Percentiles rank a stretch among this genome's conserved stretches.
phyloP scores from a whole-genome alignment of 345 rosid species.

The Moricandia arvensis region DNA sequence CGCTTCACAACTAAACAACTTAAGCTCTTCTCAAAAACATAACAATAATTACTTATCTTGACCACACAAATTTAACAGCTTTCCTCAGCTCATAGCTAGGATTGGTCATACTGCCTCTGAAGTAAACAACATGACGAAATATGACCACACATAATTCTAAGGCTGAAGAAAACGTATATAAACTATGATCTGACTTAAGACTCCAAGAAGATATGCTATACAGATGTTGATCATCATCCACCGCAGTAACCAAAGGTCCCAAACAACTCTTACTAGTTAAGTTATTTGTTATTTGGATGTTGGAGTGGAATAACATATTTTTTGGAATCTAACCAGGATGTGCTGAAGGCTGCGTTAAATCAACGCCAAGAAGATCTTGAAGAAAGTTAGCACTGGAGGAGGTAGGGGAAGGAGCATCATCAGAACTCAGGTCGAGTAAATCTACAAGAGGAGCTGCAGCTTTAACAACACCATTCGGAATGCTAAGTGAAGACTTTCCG shows the following conservation, averaged over 20 bases:
- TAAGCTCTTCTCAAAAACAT: background rate
- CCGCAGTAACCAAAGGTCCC: background rate
- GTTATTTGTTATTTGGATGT: background rate
- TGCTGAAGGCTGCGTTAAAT: constrained; percentile 55
- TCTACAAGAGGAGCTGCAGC: constrained; percentile 83
- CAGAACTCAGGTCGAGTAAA: constrained; percentile 81
- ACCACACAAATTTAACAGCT: background rate
- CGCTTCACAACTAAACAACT: constrained; percentile 15
- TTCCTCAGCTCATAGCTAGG: constrained; percentile 1
- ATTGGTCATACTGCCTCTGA: constrained; percentile 6
- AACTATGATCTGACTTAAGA: background rate
- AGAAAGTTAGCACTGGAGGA: constrained; percentile 73
- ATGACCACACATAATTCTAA: constrained; percentile 2
- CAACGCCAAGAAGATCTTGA: constrained; percentile 91
- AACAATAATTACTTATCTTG: constrained; percentile 8
- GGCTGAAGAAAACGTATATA: background rate
- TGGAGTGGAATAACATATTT: background rate
- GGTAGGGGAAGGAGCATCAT: constrained; percentile 74
- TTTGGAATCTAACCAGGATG: constrained; percentile 58
- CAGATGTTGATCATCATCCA: background rate
- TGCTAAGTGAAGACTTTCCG: constrained; percentile 48
- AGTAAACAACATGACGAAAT: constrained; percentile 4
- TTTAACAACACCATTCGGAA: constrained; percentile 81
- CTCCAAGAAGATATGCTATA: constrained; percentile 13
- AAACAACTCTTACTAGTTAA: background rate